A percentile compares a stretch with the other conserved stretches of the same genome.
These are phyloP conservation scores for Cladosporium sp. DNA, from an alignment of 2,329 filamentous ascomycete genomes.

Conservation along the genomic window DNA sequence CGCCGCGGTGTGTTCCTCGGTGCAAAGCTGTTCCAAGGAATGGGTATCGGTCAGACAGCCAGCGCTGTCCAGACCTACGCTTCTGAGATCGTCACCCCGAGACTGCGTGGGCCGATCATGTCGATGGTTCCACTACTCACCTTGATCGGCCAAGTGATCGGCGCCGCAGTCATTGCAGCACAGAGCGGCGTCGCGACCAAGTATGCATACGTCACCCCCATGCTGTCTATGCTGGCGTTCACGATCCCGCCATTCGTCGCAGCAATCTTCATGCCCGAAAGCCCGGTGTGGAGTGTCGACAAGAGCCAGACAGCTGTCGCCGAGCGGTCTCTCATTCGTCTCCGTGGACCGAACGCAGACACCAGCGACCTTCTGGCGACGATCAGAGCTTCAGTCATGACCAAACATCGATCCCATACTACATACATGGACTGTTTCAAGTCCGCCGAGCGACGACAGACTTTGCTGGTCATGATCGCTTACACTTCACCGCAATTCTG, in stretches of 20 bases:
- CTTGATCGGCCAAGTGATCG: conserved; percentile 51
- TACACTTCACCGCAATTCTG: conserved; percentile 38
- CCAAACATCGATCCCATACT: not conserved
- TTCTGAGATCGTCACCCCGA: conserved; percentile 51
- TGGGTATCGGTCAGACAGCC: conserved; percentile 48
- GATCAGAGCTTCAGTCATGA: not conserved
- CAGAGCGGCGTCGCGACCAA: conserved; percentile 28
- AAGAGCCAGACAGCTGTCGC: conserved; percentile 36
- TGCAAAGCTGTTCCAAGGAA: conserved; percentile 50
- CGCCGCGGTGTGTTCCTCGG: conserved; percentile 30
- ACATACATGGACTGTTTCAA: conserved; percentile 40
- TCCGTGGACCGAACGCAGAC: not conserved
- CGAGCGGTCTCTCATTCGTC: not conserved
- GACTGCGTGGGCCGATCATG: conserved; percentile 49
- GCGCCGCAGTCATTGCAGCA: conserved; percentile 45
- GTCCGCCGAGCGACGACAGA: conserved; percentile 38
- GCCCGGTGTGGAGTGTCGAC: conserved; percentile 52
- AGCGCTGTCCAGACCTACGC: conserved; percentile 54
- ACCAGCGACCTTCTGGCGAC: not conserved
- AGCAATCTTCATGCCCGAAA: conserved; percentile 52
- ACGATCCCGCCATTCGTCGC: conserved; percentile 46
- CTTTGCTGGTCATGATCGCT: conserved; percentile 40
- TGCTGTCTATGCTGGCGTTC: conserved; percentile 50
- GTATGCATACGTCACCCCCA: conserved; percentile 43
- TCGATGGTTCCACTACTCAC: conserved; percentile 53